A percentile compares a stretch with the other conserved stretches of the same genome.
These are phyloP conservation scores for Punica granatum DNA, from an alignment of 345 rosid species.

Conservation along the genomic window DNA sequence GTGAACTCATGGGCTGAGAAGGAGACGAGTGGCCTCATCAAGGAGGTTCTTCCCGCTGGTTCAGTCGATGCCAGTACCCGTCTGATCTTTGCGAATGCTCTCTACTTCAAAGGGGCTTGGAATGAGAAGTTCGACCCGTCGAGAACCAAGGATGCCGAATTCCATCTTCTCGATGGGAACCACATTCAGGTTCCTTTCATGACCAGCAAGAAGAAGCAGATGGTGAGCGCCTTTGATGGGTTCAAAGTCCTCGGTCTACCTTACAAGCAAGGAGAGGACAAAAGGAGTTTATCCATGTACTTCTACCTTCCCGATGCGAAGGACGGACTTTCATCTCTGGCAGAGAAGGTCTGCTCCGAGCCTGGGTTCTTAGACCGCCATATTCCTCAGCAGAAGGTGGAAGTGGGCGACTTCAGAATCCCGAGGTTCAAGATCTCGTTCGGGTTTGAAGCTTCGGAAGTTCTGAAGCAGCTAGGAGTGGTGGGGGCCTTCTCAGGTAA, in stretches of 20 bases:
- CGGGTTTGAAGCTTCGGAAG: constrained; percentile 13
- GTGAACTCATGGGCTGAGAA: constrained; percentile 79
- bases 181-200: constrained; percentile 56
- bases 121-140: constrained; percentile 49
- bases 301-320: constrained; percentile 54
- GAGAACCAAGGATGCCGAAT: constrained; percentile 45
- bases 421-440: constrained; percentile 18
- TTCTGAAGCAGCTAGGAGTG: constrained; percentile 12
- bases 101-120: constrained; percentile 88
- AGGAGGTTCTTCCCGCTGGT: constrained; percentile 59
- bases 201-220: constrained; percentile 66
- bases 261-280: constrained; percentile 65
- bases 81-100: constrained; percentile 66
- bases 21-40: constrained; percentile 63
- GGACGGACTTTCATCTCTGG: constrained; percentile 12
- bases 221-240: constrained; percentile 33
- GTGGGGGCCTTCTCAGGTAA: constrained; percentile 7
- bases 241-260: constrained; percentile 75
- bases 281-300: constrained; percentile 61
- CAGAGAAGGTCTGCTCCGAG: constrained; percentile 15
- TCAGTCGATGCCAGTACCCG: constrained; percentile 45
- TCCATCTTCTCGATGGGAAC: constrained; percentile 50
- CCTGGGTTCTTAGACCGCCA: constrained; percentile 13
- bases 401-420: constrained; percentile 9
- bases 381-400: constrained; percentile 11